Base-by-base conservation (phyloP, 2,329 filamentous ascomycete genomes). In the Aspergillus ochraceus region DNA sequence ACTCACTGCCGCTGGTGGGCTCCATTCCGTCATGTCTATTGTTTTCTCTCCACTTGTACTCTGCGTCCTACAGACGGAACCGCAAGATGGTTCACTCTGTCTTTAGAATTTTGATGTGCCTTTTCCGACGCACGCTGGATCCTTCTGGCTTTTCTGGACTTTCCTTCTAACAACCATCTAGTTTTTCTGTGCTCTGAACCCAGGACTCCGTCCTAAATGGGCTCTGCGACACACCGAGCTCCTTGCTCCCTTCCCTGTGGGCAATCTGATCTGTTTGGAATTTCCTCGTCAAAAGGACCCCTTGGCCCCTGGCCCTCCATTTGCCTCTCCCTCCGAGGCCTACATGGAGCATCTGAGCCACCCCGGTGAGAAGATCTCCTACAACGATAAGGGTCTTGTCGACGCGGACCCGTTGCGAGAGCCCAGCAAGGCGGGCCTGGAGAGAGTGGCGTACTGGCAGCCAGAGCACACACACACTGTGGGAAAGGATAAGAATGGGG, bases 261-360 rank as follows among this genome's bases (percentile, higher is more conserved):
- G 84, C 8, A 74, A 77, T 50, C 76, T 88, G 59, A 78, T 88
- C 53, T 88, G 85, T 74, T 82, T 96, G 63, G 91, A 96, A 71
- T 96, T 89, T 73, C 91, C 91, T 12, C 86, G 88, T 1, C 83
- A 84, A 62, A 94, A 93, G 73, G 81, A 85, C 46, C 83, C 88
- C 9, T 80, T 80, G 12, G 81, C 83, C 12, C 81, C 82, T 11
- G 91, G 91, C 0, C 91, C 91, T 14, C 91, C 91, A 1, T 92
- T 86, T 82, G 86, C 88, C 11, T 77, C 91, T 50, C 84, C 85
- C 12, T 83, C 89, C 1, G 83, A 86, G 61, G 84, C 90, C 32
- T 94, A 96, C 73, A 78, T 86, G 67, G 87, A 86, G 63, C 86
- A 93, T 66, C 81, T 96, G 49, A 82, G 82, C 57, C 81, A 83